Conservation (phyloP, 371 early-diverging fungal genomes). For the Thermomucor indicae-seudaticae region DNA sequence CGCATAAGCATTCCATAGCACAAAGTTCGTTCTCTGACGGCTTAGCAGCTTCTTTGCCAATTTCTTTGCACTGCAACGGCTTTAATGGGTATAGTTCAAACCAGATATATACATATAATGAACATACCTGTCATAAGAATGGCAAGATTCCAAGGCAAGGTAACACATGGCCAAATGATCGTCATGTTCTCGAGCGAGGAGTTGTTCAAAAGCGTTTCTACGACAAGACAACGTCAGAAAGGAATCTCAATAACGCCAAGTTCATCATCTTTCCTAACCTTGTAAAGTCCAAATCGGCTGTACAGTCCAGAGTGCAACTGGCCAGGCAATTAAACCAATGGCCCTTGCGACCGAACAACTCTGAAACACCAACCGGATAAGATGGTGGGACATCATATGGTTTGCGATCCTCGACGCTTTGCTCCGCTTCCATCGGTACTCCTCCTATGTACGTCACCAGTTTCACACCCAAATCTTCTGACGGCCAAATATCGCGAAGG, state of each 20-base stretch:
- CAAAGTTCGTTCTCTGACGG: conserved; percentile 50
- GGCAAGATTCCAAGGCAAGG: conserved; percentile 45
- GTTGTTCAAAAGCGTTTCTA: conserved; percentile 49
- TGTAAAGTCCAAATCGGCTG: conserved; percentile 38
- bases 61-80: conserved; percentile 57
- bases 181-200: conserved; percentile 20
- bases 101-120: no score
- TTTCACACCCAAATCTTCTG: conserved; percentile 1
- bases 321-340: conserved; percentile 34
- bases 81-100: no score
- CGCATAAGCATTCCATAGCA: conserved; percentile 68
- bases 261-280: conserved; percentile 21
- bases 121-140: conserved; percentile 31
- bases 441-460: conserved; percentile 34
- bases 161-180: conserved; percentile 36
- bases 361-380: conserved; percentile 43
- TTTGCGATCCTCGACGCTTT: conserved; percentile 7
- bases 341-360: conserved; percentile 32
- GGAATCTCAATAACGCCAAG: background rate
- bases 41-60: conserved; percentile 58
- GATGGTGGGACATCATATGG: conserved; percentile 43
- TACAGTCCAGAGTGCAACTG: conserved; percentile 1
- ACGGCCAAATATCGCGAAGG: conserved; percentile 31
- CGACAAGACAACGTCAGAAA: background rate
- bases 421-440: conserved; percentile 44